phyloP scores from a whole-genome alignment of 257 asterid species.

The Gentiana straminea region DNA sequence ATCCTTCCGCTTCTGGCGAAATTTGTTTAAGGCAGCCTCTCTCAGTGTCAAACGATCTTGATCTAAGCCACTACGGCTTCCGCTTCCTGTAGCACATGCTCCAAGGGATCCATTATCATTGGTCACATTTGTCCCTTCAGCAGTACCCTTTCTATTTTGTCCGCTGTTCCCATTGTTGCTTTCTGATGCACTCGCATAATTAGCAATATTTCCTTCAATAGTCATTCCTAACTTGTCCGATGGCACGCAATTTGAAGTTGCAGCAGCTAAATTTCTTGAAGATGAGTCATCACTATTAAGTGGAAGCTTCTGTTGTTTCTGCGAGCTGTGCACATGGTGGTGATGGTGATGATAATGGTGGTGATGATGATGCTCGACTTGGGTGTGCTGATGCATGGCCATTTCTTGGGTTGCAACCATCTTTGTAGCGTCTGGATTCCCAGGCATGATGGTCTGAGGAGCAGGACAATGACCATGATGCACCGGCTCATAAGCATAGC shows the following conservation, averaged over 20 bases:
- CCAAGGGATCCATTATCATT: conserved; percentile 21
- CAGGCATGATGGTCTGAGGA: conserved; percentile 12
- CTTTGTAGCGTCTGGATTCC: conserved; percentile 19
- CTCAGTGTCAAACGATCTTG: conserved; percentile 28
- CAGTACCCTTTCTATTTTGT: conserved; percentile 27
- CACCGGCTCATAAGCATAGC: conserved; percentile 25
- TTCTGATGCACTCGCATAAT: conserved; percentile 42
- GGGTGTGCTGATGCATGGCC: conserved; percentile 22
- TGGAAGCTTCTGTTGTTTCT: conserved; percentile 24
- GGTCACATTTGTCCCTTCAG: conserved; percentile 27
- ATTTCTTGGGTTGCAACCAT: conserved; percentile 14
- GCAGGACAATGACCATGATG: conserved; percentile 20
- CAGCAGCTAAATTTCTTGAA: conserved; percentile 10
- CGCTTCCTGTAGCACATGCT: conserved; percentile 21
- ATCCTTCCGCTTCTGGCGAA: conserved; percentile 40
- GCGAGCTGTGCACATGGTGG: conserved; percentile 31
- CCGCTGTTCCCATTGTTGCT: conserved; percentile 34
- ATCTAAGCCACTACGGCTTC: conserved; percentile 23
- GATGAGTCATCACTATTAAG: conserved; percentile 17
- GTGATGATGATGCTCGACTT: conserved; percentile 31
- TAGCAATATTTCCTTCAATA: conserved; percentile 29
- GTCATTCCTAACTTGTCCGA: conserved; percentile 14
- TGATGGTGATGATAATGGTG: conserved; percentile 41
- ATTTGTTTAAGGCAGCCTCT: conserved; percentile 37
- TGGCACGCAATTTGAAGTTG: conserved; percentile 17